Conservation (phyloP, 2,329 filamentous ascomycete genomes). For the Botrytis fragariae region DNA sequence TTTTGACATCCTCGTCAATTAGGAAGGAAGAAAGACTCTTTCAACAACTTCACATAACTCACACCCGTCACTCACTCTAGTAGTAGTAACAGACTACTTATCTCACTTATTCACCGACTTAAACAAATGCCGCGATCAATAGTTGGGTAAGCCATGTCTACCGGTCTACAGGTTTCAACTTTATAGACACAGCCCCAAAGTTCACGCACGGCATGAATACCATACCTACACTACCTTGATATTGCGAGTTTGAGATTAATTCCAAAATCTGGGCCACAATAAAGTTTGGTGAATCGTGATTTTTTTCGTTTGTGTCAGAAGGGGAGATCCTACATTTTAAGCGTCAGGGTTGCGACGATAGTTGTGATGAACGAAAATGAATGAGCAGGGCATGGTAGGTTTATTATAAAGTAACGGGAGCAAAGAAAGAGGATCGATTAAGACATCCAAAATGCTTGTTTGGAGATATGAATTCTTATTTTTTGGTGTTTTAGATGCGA, state of each 20-base stretch:
- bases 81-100: neutral
- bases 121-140: neutral
- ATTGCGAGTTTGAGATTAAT: constrained; percentile 1
- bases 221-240: neutral
- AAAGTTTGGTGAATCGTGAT: neutral
- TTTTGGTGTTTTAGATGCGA: neutral
- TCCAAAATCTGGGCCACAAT: neutral
- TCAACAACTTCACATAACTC: neutral
- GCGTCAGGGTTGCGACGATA: neutral
- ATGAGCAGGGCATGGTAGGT: neutral
- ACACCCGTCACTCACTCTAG: neutral
- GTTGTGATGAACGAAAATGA: neutral
- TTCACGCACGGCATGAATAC: neutral
- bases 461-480: neutral
- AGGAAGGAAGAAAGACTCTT: no score
- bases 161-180: neutral
- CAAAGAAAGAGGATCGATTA: neutral
- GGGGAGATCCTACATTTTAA: neutral
- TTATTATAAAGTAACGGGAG: neutral
- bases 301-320: neutral
- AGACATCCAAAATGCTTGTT: neutral
- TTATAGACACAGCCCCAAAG: neutral
- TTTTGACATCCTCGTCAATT: neutral
- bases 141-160: neutral
- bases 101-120: neutral